Percentiles rank a stretch among this genome's conserved stretches.
Conservation (phyloP, 768 basidiomycete species). For the Lyophyllum atratum region DNA sequence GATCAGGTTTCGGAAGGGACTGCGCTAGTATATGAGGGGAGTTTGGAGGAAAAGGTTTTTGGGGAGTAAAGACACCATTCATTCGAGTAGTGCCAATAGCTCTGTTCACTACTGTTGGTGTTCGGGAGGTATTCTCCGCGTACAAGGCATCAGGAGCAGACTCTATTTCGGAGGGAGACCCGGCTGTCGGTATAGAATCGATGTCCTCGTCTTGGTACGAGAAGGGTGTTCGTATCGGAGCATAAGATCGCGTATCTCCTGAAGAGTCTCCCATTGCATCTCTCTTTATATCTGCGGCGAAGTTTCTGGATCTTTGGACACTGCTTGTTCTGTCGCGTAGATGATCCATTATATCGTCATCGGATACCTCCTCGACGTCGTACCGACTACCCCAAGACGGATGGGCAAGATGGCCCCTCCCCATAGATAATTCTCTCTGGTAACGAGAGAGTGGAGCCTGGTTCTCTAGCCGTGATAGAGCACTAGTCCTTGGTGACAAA, state of each 20-base stretch:
- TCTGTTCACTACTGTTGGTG: constrained; percentile 6
- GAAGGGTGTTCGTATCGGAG: not conserved
- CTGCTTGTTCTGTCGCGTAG: constrained; percentile 1
- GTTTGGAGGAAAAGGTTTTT: not conserved
- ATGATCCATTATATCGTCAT: constrained; percentile 18
- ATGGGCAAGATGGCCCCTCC: not conserved
- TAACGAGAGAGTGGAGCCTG: not conserved
- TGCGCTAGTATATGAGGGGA: not conserved
- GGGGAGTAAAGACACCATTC: not conserved
- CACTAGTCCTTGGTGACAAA: not conserved
- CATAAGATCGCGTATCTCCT: not conserved
- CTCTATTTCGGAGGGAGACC: constrained; percentile 12
- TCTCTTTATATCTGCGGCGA: not conserved
- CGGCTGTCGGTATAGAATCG: not conserved
- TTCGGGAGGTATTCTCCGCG: not conserved
- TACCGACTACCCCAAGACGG: not conserved
- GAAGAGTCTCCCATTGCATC: not conserved
- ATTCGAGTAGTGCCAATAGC: not conserved
- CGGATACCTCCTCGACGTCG: constrained; percentile 6
- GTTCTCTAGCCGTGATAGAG: not conserved
- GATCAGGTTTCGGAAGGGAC: not conserved
- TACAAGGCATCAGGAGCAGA: constrained; percentile 10
- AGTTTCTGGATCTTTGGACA: not conserved
- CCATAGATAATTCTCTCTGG: not conserved
- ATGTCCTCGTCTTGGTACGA: not conserved